Base-by-base conservation (phyloP, 208 protist species). In the Leishmania aethiopica region DNA sequence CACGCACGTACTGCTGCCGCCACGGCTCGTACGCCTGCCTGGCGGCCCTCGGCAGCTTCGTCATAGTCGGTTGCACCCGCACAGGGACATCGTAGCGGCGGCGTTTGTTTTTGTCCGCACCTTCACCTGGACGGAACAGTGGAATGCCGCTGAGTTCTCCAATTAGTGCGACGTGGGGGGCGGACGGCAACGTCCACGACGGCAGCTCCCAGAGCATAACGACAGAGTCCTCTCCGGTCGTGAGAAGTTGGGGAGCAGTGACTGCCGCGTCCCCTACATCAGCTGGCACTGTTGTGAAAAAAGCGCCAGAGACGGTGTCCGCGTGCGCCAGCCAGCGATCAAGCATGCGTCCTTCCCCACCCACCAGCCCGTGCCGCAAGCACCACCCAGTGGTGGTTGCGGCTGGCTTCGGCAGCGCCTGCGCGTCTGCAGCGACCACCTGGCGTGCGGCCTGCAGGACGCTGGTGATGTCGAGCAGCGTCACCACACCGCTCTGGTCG, bases 281-380 rank as follows among this genome's bases (percentile, higher is more conserved):
- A 6, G 71, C 67, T 25, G 45, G 53, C 11, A 60, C 62, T 28
- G 28, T 47, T 1, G 77, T 72, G 45, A 84, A 80, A 51, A 76
- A 84, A 4, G 94, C 67, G 22, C 89, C 86, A 0, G 86, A 87
- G 3, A 96, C 87, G 60, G 87, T 85, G 7, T 95, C 74, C 37
- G 53, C 42, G 77, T 97, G 93, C 35, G 87, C 94, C 49, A 88
- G 88, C 94, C 94, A 97, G 19, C 94, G 94, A 40, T 92, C 89
- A 3, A 95, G 59, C 67, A 96, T 86, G 28, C 81, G 45, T 75
- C 10, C 28, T 91, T 79, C 51, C 70, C 47, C 57, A 3, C 64
- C 45, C 77, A 92, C 85, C 66, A 90, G 40, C 22, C 60, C 55
- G 35, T 73, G 59, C 32, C 53, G 49, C 6, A 66, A 7, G 57